A percentile compares a stretch with the other conserved stretches of the same genome.
These are phyloP conservation scores for Pestalotiopsis fici DNA, from an alignment of 2,329 filamentous ascomycete genomes.

Conservation along the genomic window DNA sequence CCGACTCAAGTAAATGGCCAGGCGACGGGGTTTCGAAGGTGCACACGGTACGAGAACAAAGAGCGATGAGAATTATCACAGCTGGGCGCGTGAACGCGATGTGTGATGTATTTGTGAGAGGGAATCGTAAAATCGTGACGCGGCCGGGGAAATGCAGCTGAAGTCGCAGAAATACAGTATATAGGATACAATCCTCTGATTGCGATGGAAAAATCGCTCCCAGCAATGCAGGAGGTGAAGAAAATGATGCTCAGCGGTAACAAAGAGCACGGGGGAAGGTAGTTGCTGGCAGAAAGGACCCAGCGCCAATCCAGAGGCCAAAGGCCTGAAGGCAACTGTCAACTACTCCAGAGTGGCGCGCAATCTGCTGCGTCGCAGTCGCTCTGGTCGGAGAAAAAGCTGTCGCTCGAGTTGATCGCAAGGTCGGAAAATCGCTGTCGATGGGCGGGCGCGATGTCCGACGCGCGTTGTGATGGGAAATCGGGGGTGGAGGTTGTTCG, in stretches of 20 bases:
- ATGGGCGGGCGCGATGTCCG: constrained; percentile 44
- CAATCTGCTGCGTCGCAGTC: constrained; percentile 22
- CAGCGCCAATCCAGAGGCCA: constrained; percentile 30
- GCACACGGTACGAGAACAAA: neutral
- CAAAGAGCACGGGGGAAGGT: neutral
- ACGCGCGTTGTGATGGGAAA: constrained; percentile 53
- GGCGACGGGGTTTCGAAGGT: neutral
- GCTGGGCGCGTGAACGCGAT: neutral
- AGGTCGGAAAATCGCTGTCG: constrained; percentile 32
- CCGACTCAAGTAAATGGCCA: neutral
- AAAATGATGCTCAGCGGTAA: neutral
- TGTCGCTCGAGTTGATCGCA: constrained; percentile 25
- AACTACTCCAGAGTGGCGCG: constrained; percentile 24
- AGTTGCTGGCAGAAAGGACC: constrained; percentile 20
- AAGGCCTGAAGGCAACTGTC: constrained; percentile 37
- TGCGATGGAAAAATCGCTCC: neutral
- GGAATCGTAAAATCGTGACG: constrained; percentile 10
- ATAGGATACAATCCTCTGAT: constrained; percentile 1
- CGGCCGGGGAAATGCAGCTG: neutral
- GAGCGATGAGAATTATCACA: neutral
- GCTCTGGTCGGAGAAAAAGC: constrained; percentile 2
- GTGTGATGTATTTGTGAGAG: neutral
- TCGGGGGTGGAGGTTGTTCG: constrained; percentile 9
- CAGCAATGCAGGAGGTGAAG: neutral
- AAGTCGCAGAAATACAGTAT: constrained; percentile 22